Evolutionary conservation across 352 stramenopile species (phyloP), one percentile per base, ranked within the genome.

Genomic region (Phytophthora lateralis): DNA sequence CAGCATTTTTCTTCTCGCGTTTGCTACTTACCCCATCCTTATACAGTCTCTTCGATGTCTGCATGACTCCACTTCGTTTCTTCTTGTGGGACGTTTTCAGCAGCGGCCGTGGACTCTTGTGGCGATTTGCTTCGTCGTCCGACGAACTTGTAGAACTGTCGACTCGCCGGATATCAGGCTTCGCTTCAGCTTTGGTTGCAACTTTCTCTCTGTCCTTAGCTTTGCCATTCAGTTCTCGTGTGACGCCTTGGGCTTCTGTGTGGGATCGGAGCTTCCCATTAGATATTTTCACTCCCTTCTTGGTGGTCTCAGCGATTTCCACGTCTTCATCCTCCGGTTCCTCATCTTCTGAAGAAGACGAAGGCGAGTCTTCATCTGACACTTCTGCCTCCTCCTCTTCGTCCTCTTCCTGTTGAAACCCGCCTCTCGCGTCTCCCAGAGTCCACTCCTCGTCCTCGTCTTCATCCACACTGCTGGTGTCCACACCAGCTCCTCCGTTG

Each of bases 41-140:
- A 9, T 26, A 11, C 2, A 15, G 8, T 47, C 15, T 57, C 24
- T 54, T 70, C 11, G 29, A 17, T 20, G 42, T 58, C 6, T 53
- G 59, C 51, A 55, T 66, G 18, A 43, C 10, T 30, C 24, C 30
- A 29, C n/a, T 55, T 43, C 20, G 32, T 27, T 66, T 64, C 37
- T 46, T 63, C 37, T 45, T 63, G 32, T 69, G 49, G 12, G 55
- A 32, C 7, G 69, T 78, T 30, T 56, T 66, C 27, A 78, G 46
- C 29, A 72, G 46, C 10, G 69, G 69, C 2, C 69, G 55, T 21
- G 69, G 29, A 1, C n/a, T 47, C 14, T 53, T 66, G 29, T 56
- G 26, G 8, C 38, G 48, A 2, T 51, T 30, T 12, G 42, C 44
- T 9, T 26, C 24, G 1, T 60, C 34, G 10, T 42, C 57, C 30